Percentiles rank a stretch among this genome's conserved stretches.
Evolutionary conservation across 75 land plant genomes (phyloP).

Genomic region (Adiantum capillusveneris): DNA sequence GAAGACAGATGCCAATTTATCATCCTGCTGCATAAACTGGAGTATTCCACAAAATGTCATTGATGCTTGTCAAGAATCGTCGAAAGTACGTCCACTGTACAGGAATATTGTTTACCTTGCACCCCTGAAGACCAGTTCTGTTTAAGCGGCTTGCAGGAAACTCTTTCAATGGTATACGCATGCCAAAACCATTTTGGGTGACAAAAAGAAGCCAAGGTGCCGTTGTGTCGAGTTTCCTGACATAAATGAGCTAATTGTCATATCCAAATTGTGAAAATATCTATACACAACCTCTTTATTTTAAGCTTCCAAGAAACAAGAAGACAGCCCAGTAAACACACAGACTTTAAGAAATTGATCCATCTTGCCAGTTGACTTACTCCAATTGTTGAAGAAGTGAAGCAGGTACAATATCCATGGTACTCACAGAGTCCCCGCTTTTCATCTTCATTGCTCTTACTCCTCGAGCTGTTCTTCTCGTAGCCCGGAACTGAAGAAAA

Average conservation of each 20-base stretch:
- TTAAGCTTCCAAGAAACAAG: background rate
- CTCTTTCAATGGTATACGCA: constrained; percentile 71
- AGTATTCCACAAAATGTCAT: background rate
- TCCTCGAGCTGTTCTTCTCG: constrained; percentile 72
- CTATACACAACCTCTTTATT: background rate
- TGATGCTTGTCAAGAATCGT: background rate
- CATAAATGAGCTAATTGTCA: no score
- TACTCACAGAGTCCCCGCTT: constrained; percentile 65
- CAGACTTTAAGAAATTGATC: background rate
- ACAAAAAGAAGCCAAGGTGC: constrained; percentile 94
- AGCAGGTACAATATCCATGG: constrained; percentile 89
- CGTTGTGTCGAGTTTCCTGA: constrained; percentile 16
- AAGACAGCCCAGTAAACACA: background rate
- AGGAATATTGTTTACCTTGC: constrained; percentile 53
- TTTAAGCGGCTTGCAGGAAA: constrained; percentile 54
- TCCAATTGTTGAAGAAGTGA: constrained; percentile 29
- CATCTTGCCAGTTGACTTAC: background rate
- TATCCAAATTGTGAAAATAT: no score
- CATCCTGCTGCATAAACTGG: constrained; percentile 29
- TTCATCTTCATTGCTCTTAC: constrained; percentile 70
- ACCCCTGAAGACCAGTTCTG: constrained; percentile 73
- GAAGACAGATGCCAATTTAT: constrained; percentile 61
- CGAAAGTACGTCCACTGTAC: background rate
- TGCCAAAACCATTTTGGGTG: constrained; percentile 84
- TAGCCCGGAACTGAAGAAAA: constrained; percentile 53